Base-by-base conservation (phyloP, 208 protist species). In the Plasmodiophora brassicae region DNA sequence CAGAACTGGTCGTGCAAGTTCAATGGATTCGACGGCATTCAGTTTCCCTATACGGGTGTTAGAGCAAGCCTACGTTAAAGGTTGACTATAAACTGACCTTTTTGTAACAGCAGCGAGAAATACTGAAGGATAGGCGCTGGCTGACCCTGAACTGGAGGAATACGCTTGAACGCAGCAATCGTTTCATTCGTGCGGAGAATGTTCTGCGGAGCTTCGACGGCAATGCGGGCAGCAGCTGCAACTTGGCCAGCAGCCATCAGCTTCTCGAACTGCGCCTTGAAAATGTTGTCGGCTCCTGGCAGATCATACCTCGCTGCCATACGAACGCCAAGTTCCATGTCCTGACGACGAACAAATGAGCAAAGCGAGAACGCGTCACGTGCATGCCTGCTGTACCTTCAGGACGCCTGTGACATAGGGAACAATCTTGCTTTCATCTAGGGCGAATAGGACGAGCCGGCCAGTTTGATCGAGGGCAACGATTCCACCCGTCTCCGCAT, bases 21-120 rank as follows among this genome's bases (percentile, higher is more conserved):
- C 98, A 20, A 99, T 90, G 8, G 98, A 98, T 94, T 99, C 99
- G 72, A 94, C 88, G 72, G 93, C 92, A 92, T 99, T 99, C 35
- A 99, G 93, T 71, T 45, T 89, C 22, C 78, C 78, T 89, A n/a
- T 32, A 85, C 10, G 10, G 43, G 71, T 84, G 10, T n/a, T n/a
- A 57, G 25, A 57, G 25, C 50, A 57, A 14, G 25, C 14, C 50
- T 57, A 57, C 50, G 25, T 57, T 57, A 57, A 57, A 25, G 50
- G 20, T 28, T 57, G 20, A 57, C 25, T 57, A 28, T 25, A 20
- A 89, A 57, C 35, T 84, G 46, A 45, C 72, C 85, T 1, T 32
- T 0, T 35, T 86, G n/a, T 8, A 89, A 53, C 22, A 89, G 14
- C 14, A 36, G 5, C 0, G 32, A 54, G 22, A 89, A 85, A 45